Evolutionary conservation across 441 rosid species (phyloP), one percentile per base, ranked within the genome.

Genomic region (Breynia disticha): DNA sequence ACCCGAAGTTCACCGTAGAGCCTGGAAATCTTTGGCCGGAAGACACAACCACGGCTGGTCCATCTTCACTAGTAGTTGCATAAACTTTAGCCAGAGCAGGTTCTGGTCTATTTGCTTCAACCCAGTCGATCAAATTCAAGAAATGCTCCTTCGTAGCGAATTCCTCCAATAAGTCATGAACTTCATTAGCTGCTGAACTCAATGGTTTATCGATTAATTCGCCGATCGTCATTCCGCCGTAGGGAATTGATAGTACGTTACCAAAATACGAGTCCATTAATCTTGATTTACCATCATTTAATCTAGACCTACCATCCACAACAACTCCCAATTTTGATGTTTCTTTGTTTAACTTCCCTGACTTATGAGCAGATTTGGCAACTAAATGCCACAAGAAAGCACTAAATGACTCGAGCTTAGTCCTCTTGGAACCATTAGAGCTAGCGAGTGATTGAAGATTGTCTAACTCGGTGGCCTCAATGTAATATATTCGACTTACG

Each of bases 101-200:
- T 45, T 57, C 67, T 0, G 95, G 97, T 24, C 84, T 79, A 18
- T 61, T 82, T n/a, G 75, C 83, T 70, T 90, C 94, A 7, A 90
- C 86, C 94, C 94, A 87, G 56, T 90, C 97, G 49, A 90, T 82
- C 61, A 90, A 67, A 12, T 75, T 81, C 55, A 86, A 63, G 77
- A 90, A 86, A 61, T 90, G 95, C 48, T 86, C 94, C 73, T 67
- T 66, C 6, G 77, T 79, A 43, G 60, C 71, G 0, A 79, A 72
- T 4, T 22, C 59, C 52, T 75, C 67, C 56, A 86, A 51, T 67
- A 86, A 80, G 11, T 61, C 63, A 46, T 84, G 88, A 24, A 90
- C 85, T 57, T 75, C 72, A n/a, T 60, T 47, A 1, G 95, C 78
- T 24, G 78, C 87, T 79, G 76, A 79, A 52, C 74, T 68, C 21